A percentile compares a stretch with the other conserved stretches of the same genome.
These are phyloP conservation scores for Eimeria zaria DNA, from an alignment of 169 alveolate species.

Conservation along the genomic window DNA sequence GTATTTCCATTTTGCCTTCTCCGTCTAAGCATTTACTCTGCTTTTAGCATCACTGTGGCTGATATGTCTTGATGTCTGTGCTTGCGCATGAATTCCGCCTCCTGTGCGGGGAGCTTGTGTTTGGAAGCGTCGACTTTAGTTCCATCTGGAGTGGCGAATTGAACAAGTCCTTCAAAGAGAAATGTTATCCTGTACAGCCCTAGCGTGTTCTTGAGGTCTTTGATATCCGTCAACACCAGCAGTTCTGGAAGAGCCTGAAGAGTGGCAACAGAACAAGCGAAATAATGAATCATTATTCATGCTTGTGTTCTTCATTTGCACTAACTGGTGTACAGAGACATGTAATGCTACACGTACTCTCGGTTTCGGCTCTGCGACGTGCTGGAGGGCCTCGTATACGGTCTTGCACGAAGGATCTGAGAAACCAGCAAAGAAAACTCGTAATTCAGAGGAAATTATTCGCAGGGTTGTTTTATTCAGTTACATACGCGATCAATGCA, in stretches of 20 bases:
- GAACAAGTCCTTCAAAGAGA: slow-evolving; percentile 81
- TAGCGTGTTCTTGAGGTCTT: slow-evolving; percentile 50
- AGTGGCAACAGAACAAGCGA: neutral
- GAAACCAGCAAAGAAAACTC: neutral
- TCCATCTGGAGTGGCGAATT: slow-evolving; percentile 65
- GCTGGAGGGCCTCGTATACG: slow-evolving; percentile 74
- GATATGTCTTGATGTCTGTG: slow-evolving; percentile 47
- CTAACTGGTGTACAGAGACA: neutral
- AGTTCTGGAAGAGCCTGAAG: slow-evolving; percentile 72
- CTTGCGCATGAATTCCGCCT: slow-evolving; percentile 61
- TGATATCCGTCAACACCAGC: slow-evolving; percentile 79
- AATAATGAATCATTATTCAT: neutral
- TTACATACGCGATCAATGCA: neutral
- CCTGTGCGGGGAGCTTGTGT: slow-evolving; percentile 12
- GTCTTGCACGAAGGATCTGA: slow-evolving; percentile 64
- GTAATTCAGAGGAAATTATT: neutral
- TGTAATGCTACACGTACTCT: slow-evolving; percentile 11
- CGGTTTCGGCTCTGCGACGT: slow-evolving; percentile 24
- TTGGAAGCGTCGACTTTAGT: slow-evolving; percentile 27
- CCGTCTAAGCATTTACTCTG: neutral
- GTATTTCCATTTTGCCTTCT: neutral
- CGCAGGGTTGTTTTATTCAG: neutral
- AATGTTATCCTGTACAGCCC: slow-evolving; percentile 56
- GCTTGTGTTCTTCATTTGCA: neutral
- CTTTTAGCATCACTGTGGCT: slow-evolving; percentile 36